Conservation (phyloP, 345 rosid genomes). For the Diplotaxis tenuifolia region DNA sequence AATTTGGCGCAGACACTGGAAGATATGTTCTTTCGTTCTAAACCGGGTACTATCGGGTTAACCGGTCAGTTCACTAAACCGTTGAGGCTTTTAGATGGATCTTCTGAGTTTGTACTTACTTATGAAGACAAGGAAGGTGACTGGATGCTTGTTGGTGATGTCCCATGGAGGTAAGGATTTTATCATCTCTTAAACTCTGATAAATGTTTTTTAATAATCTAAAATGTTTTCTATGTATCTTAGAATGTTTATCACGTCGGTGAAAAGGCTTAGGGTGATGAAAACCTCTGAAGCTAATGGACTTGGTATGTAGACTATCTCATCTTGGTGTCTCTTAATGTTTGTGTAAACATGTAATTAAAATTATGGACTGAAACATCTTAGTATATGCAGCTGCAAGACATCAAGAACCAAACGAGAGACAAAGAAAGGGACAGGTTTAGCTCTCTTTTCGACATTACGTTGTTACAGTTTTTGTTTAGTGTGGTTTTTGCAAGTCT, state of each 20-base stretch:
- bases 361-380: background rate
- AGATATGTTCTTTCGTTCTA: constrained; percentile 71
- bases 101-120: constrained; percentile 82
- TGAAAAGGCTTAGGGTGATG: constrained; percentile 86
- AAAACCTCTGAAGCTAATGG: constrained; percentile 85
- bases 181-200: background rate
- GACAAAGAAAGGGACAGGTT: constrained; percentile 56
- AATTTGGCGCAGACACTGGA: constrained; percentile 61
- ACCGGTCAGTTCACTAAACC: constrained; percentile 34
- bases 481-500: constrained; percentile 24
- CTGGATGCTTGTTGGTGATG: constrained; percentile 99
- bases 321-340: background rate
- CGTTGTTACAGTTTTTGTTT: constrained; percentile 19
- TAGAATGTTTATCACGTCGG: constrained; percentile 79
- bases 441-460: constrained; percentile 27
- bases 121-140: constrained; percentile 97
- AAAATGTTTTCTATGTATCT: background rate
- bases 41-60: constrained; percentile 40
- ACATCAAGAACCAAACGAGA: constrained; percentile 54
- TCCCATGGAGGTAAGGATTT: constrained; percentile 79
- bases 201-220: background rate
- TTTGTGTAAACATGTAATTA: background rate
- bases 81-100: constrained; percentile 70
- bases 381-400: constrained; percentile 57
- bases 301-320: constrained; percentile 51